Base-by-base conservation (phyloP, 768 basidiomycete species). In the Tylopilus sp. region DNA sequence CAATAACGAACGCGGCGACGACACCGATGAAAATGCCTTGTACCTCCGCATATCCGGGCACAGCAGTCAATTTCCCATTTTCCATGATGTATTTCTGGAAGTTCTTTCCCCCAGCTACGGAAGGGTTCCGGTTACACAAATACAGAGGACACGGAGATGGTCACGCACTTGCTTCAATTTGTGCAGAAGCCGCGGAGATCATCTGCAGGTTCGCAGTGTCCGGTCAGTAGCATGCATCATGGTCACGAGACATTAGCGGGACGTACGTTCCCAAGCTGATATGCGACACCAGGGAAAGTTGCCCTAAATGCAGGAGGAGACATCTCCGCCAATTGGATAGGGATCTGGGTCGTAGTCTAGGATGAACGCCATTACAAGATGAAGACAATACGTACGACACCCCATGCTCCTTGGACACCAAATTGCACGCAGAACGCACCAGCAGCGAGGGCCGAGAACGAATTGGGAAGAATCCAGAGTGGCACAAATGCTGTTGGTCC, bases 321-420 rank as follows among this genome's bases (percentile, higher is more conserved):
- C 75, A 92, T 81, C 72, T 97, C 92, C 6, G 83, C 78, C 31
- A 95, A 74, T 68, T 86, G 87, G 58, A 93, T 87, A 5, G 91
- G 91, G 66, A 82, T 79, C 77, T 76, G 47, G 16, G 0, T 6
- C 7, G 14, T 56, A 5, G n/a, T n/a, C n/a, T n/a, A 56, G 36
- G 8, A 34, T 8, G 13, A n/a, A 41, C 9, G 33, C 24, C 7
- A 13, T 21, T 9, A 34, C 1, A 16, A 11, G 26, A 13, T 8
- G 7, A 44, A 36, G 28, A 33, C 7, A 12, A 42, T 50, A 67
- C 86, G 58, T 63, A 91, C 88, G 12, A 91, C 85, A 61, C 90
- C 90, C 89, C 89, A 92, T 33, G 90, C 92, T 2, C 91, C 92
- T 66, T 96, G 93, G 1, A 95, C 89, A 46, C 89, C 90, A 58